phyloP scores from a whole-genome alignment of 257 asterid genomes.

The Solanum gandarillasii region DNA sequence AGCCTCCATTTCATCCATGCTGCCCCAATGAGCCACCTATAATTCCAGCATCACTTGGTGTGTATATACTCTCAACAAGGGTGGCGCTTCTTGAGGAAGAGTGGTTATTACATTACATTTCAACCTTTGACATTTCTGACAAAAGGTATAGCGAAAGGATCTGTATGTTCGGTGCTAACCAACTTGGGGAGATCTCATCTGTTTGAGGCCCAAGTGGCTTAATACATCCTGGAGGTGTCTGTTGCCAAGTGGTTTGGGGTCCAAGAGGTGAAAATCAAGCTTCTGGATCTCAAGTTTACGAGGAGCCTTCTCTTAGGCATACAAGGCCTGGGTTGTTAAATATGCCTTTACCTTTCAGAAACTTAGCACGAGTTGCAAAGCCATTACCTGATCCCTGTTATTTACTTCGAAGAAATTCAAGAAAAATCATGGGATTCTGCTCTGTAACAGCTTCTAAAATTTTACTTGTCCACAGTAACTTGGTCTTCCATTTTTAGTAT shows the following conservation, averaged over 20 bases:
- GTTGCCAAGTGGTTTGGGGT: not conserved
- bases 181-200: not conserved
- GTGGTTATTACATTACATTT: not conserved
- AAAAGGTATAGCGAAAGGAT: not conserved
- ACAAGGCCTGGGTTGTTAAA: not conserved
- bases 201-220: not conserved
- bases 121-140: not conserved
- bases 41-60: not conserved
- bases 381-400: not conserved
- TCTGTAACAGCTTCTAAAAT: not conserved
- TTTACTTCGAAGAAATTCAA: not conserved
- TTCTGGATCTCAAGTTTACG: not conserved
- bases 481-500: not conserved
- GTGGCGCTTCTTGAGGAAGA: not conserved
- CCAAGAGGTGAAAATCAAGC: not conserved
- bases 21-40: not conserved
- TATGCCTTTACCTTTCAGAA: not conserved
- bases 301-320: not conserved
- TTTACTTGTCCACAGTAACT: not conserved
- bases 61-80: not conserved
- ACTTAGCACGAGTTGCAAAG: not conserved
- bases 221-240: not conserved
- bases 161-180: not conserved
- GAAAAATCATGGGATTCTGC: not conserved
- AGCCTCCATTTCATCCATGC: too few relatives aligned